A percentile compares a stretch with the other conserved stretches of the same genome.
Conservation (phyloP, 495 filamentous ascomycete genomes). For the Hypoxylon fuscum region DNA sequence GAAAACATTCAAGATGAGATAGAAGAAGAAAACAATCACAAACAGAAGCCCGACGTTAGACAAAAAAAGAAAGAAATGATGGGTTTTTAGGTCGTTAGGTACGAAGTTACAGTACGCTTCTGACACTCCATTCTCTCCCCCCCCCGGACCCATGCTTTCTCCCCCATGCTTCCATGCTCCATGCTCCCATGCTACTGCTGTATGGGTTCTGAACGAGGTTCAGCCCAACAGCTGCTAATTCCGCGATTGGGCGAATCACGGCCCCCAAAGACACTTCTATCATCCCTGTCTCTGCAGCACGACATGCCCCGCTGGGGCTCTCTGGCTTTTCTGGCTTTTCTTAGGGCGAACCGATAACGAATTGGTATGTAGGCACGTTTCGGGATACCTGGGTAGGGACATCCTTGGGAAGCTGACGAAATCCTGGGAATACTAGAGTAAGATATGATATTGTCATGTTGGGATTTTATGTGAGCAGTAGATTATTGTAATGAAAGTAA, state of each 20-base stretch:
- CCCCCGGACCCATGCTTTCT: slow-evolving; percentile 11
- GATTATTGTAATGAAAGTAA: no score
- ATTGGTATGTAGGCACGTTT: slow-evolving; percentile 11
- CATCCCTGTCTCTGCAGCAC: slow-evolving; percentile 38
- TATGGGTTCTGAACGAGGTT: slow-evolving; percentile 22
- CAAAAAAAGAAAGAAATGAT: slow-evolving; percentile 9
- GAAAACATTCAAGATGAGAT: neutral
- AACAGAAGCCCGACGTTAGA: slow-evolving; percentile 18
- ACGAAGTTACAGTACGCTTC: slow-evolving; percentile 19
- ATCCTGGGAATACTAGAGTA: neutral
- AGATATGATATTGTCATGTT: no score
- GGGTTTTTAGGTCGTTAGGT: slow-evolving; percentile 24
- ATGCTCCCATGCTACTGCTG: neutral
- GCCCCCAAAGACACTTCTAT: slow-evolving; percentile 23
- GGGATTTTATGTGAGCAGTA: no score
- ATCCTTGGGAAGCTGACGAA: slow-evolving; percentile 30
- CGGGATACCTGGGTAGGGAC: neutral
- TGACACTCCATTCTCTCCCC: neutral
- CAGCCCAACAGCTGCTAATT: slow-evolving; percentile 43
- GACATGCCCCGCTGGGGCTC: slow-evolving; percentile 31
- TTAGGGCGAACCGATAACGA: slow-evolving; percentile 23
- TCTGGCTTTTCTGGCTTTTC: neutral
- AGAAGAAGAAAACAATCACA: neutral
- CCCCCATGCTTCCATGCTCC: slow-evolving; percentile 5
- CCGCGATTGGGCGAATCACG: slow-evolving; percentile 39